Conservation (phyloP, 1,139 yeast species). For the Protomyces inouyei region DNA sequence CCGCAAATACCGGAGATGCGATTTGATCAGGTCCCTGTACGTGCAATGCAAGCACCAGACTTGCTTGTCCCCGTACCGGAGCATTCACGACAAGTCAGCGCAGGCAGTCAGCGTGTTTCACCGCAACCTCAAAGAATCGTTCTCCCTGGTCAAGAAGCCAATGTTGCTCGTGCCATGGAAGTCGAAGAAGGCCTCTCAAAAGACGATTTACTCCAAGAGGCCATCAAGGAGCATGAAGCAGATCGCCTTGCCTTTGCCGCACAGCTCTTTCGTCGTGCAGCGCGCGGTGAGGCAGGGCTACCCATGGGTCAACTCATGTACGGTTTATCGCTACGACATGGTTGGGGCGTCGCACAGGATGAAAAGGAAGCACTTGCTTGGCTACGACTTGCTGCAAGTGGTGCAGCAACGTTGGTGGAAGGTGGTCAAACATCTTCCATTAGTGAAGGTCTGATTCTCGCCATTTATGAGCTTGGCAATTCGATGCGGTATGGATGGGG, state of each 20-base stretch:
- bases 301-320: conserved; percentile 67
- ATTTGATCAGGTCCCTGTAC: neutral
- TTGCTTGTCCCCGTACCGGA: neutral
- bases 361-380: conserved; percentile 56
- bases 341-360: conserved; percentile 67
- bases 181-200: conserved; percentile 5
- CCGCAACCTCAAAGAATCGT: neutral
- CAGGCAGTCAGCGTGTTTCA: neutral
- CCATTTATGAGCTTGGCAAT: conserved; percentile 59
- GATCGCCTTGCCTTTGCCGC: conserved; percentile 67
- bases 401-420: conserved; percentile 12
- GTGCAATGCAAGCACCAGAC: neutral
- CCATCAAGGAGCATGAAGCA: conserved; percentile 51
- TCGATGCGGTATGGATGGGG: conserved; percentile 61
- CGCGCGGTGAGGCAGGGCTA: conserved; percentile 49
- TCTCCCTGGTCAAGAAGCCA: neutral
- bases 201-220: conserved; percentile 36
- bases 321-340: conserved; percentile 63
- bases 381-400: conserved; percentile 50
- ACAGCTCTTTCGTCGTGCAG: conserved; percentile 60
- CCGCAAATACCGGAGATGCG: conserved; percentile 8
- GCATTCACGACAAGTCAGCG: neutral
- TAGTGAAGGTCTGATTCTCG: conserved; percentile 41
- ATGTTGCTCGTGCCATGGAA: neutral
- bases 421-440: conserved; percentile 11